Percentiles rank a stretch among this genome's conserved stretches.
Conservation (phyloP, 768 basidiomycete species). For the Agaricus subrufescens region DNA sequence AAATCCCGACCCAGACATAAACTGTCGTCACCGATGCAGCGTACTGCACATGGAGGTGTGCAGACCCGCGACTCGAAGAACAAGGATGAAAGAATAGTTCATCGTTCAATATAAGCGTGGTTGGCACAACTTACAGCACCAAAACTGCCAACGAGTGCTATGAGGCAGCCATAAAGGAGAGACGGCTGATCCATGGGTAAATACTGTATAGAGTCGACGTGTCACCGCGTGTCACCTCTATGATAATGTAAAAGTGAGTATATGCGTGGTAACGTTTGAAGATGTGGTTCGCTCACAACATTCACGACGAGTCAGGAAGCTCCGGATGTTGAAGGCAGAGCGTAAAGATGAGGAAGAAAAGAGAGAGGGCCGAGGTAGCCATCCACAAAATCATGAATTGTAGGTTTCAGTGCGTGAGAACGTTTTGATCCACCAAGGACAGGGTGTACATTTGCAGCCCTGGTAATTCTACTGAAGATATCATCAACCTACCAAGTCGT, state of each 20-base stretch:
- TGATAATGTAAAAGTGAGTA: not conserved
- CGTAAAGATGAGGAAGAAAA: not conserved
- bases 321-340: not conserved
- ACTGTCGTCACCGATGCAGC: slow-evolving; percentile 64
- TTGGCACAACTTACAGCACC: slow-evolving; percentile 31
- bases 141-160: slow-evolving; percentile 25
- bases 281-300: not conserved
- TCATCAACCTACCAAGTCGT: not conserved
- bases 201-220: slow-evolving; percentile 2
- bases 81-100: slow-evolving; percentile 79
- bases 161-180: slow-evolving; percentile 32
- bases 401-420: slow-evolving; percentile 4
- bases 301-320: not conserved
- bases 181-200: slow-evolving; percentile 11
- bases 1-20: slow-evolving; percentile 38
- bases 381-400: not conserved
- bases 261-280: not conserved
- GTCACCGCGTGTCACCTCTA: slow-evolving; percentile 5
- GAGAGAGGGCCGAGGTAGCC: not conserved
- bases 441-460: not conserved
- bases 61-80: slow-evolving; percentile 79
- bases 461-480: not conserved
- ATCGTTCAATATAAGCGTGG: slow-evolving; percentile 34
- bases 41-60: slow-evolving; percentile 30
- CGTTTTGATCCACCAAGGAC: not conserved